Evolutionary conservation across 331 rosid genomes (phyloP).

Genomic region (Phaseolus coccineus): DNA sequence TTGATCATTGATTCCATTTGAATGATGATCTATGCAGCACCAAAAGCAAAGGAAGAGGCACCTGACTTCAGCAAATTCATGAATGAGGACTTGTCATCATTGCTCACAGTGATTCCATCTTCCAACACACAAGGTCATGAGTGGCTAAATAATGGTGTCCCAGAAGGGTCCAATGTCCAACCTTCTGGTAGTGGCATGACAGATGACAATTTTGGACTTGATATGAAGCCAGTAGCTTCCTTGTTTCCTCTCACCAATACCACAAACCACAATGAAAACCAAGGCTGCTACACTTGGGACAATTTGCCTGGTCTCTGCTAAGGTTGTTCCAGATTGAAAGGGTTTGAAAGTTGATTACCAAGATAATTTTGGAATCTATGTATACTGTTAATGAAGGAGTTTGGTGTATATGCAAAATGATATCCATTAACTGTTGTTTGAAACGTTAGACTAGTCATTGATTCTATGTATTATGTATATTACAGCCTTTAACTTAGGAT

Average conservation of each 20-base stretch:
- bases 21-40: conserved; percentile 46
- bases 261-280: conserved; percentile 52
- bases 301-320: conserved; percentile 70
- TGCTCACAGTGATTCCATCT: conserved; percentile 64
- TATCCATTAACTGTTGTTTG: neutral
- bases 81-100: conserved; percentile 71
- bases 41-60: conserved; percentile 56
- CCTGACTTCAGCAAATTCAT: conserved; percentile 43
- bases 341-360: conserved; percentile 22
- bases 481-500: neutral
- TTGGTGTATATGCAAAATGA: conserved; percentile 11
- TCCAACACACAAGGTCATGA: conserved; percentile 57
- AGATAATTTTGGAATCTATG: conserved; percentile 26
- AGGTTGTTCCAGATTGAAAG: conserved; percentile 35
- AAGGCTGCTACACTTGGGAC: conserved; percentile 69
- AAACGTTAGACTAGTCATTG: neutral
- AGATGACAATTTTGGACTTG: conserved; percentile 58
- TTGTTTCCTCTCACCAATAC: conserved; percentile 64
- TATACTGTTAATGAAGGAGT: neutral
- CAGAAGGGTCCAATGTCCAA: conserved; percentile 52
- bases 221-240: conserved; percentile 66
- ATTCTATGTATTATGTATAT: neutral
- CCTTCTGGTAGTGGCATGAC: conserved; percentile 53
- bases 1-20: neutral
- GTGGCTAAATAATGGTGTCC: conserved; percentile 57